Percentiles rank a stretch among this genome's conserved stretches.
These are phyloP conservation scores for Candida silvatica DNA, from an alignment of 805 yeast genomes.

Conservation along the genomic window DNA sequence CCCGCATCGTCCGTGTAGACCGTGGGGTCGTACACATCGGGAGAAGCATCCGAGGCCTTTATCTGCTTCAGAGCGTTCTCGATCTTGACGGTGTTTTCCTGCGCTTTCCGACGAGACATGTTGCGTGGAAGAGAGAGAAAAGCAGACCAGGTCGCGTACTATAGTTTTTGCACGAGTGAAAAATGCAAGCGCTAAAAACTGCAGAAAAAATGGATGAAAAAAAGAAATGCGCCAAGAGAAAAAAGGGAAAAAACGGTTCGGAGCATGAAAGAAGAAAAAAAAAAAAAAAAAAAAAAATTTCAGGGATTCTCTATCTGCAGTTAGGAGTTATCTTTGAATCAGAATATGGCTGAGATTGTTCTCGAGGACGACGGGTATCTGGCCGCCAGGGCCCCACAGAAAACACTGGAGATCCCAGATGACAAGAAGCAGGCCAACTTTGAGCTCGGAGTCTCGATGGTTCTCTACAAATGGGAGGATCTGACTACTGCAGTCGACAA, in stretches of 20 bases:
- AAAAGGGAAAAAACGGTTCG: not conserved
- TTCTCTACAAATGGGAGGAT: constrained; percentile 85
- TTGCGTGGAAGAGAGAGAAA: too few relatives aligned
- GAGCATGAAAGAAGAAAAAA: too few relatives aligned
- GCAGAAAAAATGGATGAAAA: not conserved
- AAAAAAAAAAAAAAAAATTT: too few relatives aligned
- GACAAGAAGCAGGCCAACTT: constrained; percentile 74
- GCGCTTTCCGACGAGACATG: constrained; percentile 8
- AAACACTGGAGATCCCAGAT: constrained; percentile 26
- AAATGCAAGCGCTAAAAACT: too few relatives aligned
- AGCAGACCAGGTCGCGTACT: too few relatives aligned
- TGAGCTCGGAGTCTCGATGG: constrained; percentile 90
- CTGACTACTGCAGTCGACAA: constrained; percentile 83
- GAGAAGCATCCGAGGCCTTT: constrained; percentile 10
- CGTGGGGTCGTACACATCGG: constrained; percentile 29
- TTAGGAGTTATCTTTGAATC: not conserved
- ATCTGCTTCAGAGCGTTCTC: constrained; percentile 27
- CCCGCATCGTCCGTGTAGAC: constrained; percentile 51
- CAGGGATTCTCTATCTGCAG: not conserved
- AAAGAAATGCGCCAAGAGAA: not conserved
- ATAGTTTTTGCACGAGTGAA: too few relatives aligned
- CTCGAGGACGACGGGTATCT: constrained; percentile 27
- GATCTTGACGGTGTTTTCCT: constrained; percentile 45
- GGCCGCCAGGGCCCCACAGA: constrained; percentile 16
- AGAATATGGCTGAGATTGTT: constrained; percentile 13